A percentile compares a stretch with the other conserved stretches of the same genome.
Evolutionary conservation across 2,329 filamentous ascomycete species (phyloP).

Genomic region (Fusarium longipes): DNA sequence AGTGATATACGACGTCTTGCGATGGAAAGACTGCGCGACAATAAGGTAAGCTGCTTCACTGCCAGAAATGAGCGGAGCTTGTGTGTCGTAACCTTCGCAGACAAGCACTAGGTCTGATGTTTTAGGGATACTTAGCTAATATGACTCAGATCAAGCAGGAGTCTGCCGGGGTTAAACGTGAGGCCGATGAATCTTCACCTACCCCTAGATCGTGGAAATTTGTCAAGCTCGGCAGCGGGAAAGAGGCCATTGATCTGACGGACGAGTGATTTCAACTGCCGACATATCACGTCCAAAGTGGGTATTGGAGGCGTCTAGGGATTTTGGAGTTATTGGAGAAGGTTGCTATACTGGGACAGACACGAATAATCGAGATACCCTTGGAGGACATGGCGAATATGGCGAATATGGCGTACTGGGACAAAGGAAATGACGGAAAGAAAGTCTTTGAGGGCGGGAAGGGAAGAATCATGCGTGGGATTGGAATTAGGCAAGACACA

Average conservation of each 20-base stretch:
- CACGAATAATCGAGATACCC: background rate
- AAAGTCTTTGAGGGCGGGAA: background rate
- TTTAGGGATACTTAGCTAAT: background rate
- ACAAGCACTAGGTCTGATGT: background rate
- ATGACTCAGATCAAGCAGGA: constrained; percentile 1
- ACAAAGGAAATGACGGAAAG: background rate
- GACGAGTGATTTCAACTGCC: constrained; percentile 5
- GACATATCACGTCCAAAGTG: background rate
- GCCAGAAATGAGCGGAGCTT: background rate
- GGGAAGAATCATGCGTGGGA: too few relatives aligned
- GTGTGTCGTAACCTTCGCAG: too few relatives aligned
- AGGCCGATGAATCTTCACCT: background rate
- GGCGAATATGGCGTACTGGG: background rate
- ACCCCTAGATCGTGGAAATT: constrained; percentile 19
- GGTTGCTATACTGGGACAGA: background rate
- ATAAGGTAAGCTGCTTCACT: constrained; percentile 13
- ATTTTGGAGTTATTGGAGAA: background rate
- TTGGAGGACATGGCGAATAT: background rate
- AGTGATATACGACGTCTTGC: constrained; percentile 38
- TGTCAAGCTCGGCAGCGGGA: constrained; percentile 24
- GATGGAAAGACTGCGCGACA: constrained; percentile 27
- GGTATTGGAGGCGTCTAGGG: background rate
- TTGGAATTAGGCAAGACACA: too few relatives aligned
- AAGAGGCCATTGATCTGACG: constrained; percentile 31
- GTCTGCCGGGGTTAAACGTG: constrained; percentile 15